These are phyloP conservation scores for Linnemannia elongata DNA, from an alignment of 192 early-diverging fungal species.

Conservation along the genomic window DNA sequence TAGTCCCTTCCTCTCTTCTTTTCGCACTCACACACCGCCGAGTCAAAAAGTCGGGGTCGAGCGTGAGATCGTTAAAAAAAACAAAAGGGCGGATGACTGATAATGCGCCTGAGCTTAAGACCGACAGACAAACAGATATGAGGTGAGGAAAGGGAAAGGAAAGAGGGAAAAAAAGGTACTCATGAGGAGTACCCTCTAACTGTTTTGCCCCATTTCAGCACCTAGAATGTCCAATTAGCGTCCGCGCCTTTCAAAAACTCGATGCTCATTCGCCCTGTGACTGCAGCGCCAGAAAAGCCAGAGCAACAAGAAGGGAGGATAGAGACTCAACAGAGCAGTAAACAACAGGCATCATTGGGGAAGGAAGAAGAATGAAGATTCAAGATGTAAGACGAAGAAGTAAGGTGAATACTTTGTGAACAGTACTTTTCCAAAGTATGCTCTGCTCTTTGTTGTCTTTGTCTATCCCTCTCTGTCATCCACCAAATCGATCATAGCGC, in stretches of 20 bases:
- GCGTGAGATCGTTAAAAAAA: background rate
- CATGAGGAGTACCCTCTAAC: background rate
- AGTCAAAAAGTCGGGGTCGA: background rate
- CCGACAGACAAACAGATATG: background rate
- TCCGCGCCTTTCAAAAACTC: background rate
- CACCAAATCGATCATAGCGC: background rate
- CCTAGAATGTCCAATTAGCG: slow-evolving; percentile 1
- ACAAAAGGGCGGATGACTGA: background rate
- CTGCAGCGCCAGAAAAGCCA: background rate
- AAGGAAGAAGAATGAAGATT: too few species aligned
- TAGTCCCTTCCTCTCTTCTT: background rate
- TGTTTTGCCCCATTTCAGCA: background rate
- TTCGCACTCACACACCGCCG: too few species aligned
- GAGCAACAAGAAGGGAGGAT: background rate
- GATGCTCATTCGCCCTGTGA: background rate
- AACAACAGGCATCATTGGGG: too few species aligned
- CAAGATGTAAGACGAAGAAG: background rate
- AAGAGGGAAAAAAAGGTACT: background rate
- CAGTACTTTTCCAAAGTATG: background rate
- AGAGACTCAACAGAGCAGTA: background rate
- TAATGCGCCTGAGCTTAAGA: slow-evolving; percentile 1
- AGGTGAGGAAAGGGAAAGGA: background rate
- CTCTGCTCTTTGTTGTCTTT: background rate
- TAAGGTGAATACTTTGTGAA: background rate
- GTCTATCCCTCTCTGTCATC: background rate